These are phyloP conservation scores for Pelargonium cotyledonis DNA, from an alignment of 441 rosid species.

Conservation along the genomic window DNA sequence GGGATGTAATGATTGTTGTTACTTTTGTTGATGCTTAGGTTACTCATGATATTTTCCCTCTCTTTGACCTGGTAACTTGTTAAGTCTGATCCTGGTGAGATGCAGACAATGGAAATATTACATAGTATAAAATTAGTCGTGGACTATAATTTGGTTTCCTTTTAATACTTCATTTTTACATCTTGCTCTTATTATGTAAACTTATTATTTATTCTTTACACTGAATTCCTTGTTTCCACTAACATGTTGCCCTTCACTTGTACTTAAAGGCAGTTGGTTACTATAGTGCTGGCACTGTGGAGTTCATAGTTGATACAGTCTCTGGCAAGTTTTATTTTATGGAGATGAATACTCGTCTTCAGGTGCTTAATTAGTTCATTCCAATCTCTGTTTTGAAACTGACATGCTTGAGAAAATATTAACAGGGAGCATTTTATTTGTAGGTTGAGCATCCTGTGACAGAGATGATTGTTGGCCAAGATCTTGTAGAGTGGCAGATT, in stretches of 20 bases:
- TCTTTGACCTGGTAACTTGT: not conserved
- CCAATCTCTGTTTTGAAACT: slow-evolving; percentile 16
- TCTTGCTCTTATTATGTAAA: too few relatives aligned
- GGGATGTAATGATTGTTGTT: not conserved
- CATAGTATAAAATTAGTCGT: not conserved
- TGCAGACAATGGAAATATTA: not conserved
- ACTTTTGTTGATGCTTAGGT: not conserved
- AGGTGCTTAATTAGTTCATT: slow-evolving; percentile 40
- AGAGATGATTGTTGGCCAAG: slow-evolving; percentile 94
- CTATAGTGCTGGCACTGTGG: slow-evolving; percentile 94
- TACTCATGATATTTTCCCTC: slow-evolving; percentile 1
- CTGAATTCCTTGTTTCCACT: slow-evolving; percentile 12
- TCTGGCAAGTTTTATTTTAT: slow-evolving; percentile 84
- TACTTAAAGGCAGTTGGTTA: slow-evolving; percentile 85
- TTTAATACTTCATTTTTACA: too few relatives aligned
- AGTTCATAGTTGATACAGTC: slow-evolving; percentile 77
- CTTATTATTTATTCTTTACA: not conserved
- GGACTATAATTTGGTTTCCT: not conserved
- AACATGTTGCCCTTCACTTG: slow-evolving; percentile 28
- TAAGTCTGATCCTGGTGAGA: not conserved
- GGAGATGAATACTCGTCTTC: slow-evolving; percentile 98
- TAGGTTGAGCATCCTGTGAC: slow-evolving; percentile 99
- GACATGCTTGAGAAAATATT: slow-evolving; percentile 17
- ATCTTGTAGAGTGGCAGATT: slow-evolving; percentile 96
- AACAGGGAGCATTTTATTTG: slow-evolving; percentile 20